phyloP scores from a whole-genome alignment of 1,284 basidiomycete genomes.

The Rhodotorula sp. region DNA sequence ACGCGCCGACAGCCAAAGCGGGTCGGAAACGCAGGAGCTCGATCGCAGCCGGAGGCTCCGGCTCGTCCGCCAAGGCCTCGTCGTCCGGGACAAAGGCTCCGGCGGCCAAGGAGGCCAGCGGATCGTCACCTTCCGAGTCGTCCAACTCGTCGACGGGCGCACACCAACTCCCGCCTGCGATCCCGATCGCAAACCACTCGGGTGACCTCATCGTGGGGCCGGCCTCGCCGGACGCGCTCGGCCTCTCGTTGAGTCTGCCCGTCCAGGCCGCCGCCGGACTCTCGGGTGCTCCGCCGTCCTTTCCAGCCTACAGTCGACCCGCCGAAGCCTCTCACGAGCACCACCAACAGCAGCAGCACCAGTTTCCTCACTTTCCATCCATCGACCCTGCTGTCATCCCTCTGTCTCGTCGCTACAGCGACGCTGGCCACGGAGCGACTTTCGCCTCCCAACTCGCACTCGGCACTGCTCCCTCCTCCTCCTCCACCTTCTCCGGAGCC shows the following conservation, averaged over 20 bases:
- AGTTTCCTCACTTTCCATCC: constrained; percentile 13
- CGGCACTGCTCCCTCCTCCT: constrained; percentile 7
- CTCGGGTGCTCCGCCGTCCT: constrained; percentile 23
- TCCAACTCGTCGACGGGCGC: neutral
- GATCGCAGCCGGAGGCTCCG: neutral
- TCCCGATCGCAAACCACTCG: neutral
- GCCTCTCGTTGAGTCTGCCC: constrained; percentile 31
- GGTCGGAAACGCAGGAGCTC: constrained; percentile 26
- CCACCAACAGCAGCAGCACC: neutral
- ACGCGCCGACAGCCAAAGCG: constrained; percentile 22
- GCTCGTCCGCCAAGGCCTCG: constrained; percentile 5
- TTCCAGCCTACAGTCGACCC: constrained; percentile 36
- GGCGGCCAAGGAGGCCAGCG: neutral
- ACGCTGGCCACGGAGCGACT: constrained; percentile 29
- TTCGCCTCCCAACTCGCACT: constrained; percentile 13
- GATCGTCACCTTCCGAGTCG: neutral
- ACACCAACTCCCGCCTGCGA: neutral
- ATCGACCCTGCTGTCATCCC: constrained; percentile 31
- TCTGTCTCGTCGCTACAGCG: constrained; percentile 34
- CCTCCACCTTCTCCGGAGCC: constrained; percentile 20
- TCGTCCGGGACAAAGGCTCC: neutral
- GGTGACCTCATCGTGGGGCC: constrained; percentile 4
- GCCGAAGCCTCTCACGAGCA: neutral
- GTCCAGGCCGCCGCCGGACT: constrained; percentile 1
- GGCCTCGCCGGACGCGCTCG: constrained; percentile 2